Base-by-base conservation (phyloP, 306 rosid genomes). In the Cucurbita ficifolia region DNA sequence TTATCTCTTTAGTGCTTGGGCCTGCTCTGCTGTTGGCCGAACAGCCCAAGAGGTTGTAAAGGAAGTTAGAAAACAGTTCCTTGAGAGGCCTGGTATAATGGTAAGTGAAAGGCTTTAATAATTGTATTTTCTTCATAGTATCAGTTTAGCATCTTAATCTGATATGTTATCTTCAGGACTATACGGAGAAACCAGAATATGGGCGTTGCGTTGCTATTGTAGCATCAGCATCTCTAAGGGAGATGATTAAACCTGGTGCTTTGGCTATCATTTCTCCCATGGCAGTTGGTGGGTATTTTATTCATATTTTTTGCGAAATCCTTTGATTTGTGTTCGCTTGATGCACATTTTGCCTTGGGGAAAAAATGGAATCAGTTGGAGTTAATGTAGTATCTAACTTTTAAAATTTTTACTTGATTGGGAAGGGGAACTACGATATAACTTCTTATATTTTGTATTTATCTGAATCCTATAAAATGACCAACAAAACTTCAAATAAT, bases 21-120 rank as follows among this genome's bases (percentile, higher is more conserved):
- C 97, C 21, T 94, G 99, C 76, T 75, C 99, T 74, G 97, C 99
- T 59, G 97, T 94, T 75, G 96, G 99, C 75, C 88, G 96, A 80
- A 94, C 99, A 83, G 97, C 99, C 42, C 97, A 94, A 81, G 99
- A 94, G 84, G 97, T 94, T 84, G 97, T 94, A 75, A 91, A 85
- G 75, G 99, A 94, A 94, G 99, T 94, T 24, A 84, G 99, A 81
- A 83, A 97, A 82, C 99, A 94, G 80, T 94, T 94, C 83, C 89
- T 94, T 83, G 97, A 94, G 87, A 86, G 96, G 88, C 99, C 97
- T 75, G 97, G 99, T 80, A 94, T 94, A 83, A 94, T 94, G 99
- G 99, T 94, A 77, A 79, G 99, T 83, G 72, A 61, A 13, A 73
- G 63, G 57, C 50, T 77, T 60, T 50, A 29, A 58, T 35, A 36